Base-by-base conservation (phyloP, 257 asterid genomes). In the Pogostemon cablin region DNA sequence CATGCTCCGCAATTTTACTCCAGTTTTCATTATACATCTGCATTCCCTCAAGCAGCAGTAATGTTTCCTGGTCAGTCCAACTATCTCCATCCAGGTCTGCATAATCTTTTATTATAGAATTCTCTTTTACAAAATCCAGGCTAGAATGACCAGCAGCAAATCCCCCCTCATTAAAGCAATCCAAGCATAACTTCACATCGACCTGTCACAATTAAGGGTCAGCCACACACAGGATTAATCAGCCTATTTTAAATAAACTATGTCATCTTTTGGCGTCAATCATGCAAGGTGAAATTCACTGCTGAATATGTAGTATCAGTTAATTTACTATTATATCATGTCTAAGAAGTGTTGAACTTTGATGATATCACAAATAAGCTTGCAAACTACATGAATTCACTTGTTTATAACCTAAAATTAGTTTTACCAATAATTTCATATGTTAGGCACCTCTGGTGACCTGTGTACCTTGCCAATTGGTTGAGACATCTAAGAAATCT, bases 51-150 rank as follows among this genome's bases (percentile, higher is more conserved):
- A 93, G 96, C 69, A 93, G 93, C 68, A 89, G 77, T 44, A 91
- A 75, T 1, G 96, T 93, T 86, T 93, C 99, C 80, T 89, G 95
- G 79, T 91, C 96, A 72, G 82, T 85, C 99, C 99, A 93, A 79
- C 81, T 85, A 75, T 87, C 96, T 71, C 90, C 96, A 77, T 89
- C 96, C 72, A 74, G 84, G 79, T 84, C 88, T 69, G 83, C 88
- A 72, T 80, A 85, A 63, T 86, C 89, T 78, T 85, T 84, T 77
- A 54, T 54, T 54, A 82, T 68, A 65, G 91, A 82, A 69, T 84
- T 86, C 64, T 76, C 90, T 85, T 92, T 93, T 60, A 83, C 76
- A 71, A 89, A 93, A 75, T 93, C 99, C 76, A 91, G 78, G 81
- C 96, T 91, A 67, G 96, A 93, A 81, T 93, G 99, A 72, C 99